phyloP scores from a whole-genome alignment of 257 asterid species.

The Scutellaria galericulata region DNA sequence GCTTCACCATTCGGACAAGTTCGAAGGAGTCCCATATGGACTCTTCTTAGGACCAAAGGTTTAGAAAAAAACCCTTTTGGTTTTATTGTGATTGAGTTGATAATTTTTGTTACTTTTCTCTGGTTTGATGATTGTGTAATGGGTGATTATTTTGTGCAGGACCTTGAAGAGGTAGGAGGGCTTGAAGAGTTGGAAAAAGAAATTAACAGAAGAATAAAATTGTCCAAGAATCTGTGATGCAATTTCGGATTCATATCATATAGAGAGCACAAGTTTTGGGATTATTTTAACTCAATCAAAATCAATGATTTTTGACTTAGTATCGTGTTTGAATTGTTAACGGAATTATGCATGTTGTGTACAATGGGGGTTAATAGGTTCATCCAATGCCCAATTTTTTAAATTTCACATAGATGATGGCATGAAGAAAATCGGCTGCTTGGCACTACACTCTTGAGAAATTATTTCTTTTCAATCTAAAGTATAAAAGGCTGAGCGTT shows the following conservation, averaged over 20 bases:
- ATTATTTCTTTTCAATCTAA: too few relatives aligned
- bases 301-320: constrained; percentile 30
- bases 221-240: constrained; percentile 51
- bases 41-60: constrained; percentile 93
- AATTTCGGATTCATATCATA: neutral
- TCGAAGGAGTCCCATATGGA: constrained; percentile 93
- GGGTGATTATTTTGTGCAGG: constrained; percentile 47
- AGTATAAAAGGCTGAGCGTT: too few relatives aligned
- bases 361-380: too few relatives aligned
- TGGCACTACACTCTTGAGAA: too few relatives aligned
- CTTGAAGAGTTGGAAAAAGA: constrained; percentile 75
- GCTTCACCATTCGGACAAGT: constrained; percentile 94
- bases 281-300: neutral
- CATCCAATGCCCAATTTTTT: too few relatives aligned
- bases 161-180: constrained; percentile 88
- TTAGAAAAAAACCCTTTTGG: neutral
- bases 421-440: too few relatives aligned
- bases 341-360: too few relatives aligned
- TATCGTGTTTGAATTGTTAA: neutral
- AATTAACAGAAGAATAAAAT: constrained; percentile 58
- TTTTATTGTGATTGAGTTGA: neutral
- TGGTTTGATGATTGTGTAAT: neutral
- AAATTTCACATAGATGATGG: too few relatives aligned
- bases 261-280: neutral
- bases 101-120: neutral